phyloP scores from a whole-genome alignment of 768 basidiomycete genomes.

The Lactarius indigo region DNA sequence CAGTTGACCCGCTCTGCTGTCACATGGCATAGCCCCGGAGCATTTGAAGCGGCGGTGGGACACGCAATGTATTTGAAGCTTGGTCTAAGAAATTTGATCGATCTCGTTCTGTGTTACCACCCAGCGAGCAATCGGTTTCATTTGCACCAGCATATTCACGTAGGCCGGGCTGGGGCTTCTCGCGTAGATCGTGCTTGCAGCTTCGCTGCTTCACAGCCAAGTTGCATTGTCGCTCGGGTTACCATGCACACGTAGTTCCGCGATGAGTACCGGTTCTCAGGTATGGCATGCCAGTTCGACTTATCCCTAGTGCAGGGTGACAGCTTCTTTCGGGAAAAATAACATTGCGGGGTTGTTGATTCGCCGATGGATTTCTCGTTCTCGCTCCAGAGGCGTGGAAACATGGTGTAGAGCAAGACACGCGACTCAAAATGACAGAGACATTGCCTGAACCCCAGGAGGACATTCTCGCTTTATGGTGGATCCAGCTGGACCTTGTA shows the following conservation, averaged over 20 bases:
- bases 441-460: neutral
- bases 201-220: neutral
- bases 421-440: neutral
- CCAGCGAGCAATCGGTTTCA: neutral
- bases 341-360: neutral
- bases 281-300: neutral
- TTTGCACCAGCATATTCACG: neutral
- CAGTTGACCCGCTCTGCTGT: neutral
- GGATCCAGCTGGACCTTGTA: neutral
- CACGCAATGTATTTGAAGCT: neutral
- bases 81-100: neutral
- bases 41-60: neutral
- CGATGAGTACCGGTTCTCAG: neutral
- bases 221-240: neutral
- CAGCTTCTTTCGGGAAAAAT: neutral
- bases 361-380: neutral
- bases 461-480: neutral
- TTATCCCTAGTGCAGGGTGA: neutral
- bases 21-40: neutral
- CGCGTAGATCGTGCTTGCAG: neutral
- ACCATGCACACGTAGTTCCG: slow-evolving; percentile 1
- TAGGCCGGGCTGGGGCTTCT: neutral
- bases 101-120: neutral
- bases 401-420: neutral
- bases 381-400: neutral